phyloP scores from a whole-genome alignment of 2,329 filamentous ascomycete genomes.

The Endoconidiophora polonica region DNA sequence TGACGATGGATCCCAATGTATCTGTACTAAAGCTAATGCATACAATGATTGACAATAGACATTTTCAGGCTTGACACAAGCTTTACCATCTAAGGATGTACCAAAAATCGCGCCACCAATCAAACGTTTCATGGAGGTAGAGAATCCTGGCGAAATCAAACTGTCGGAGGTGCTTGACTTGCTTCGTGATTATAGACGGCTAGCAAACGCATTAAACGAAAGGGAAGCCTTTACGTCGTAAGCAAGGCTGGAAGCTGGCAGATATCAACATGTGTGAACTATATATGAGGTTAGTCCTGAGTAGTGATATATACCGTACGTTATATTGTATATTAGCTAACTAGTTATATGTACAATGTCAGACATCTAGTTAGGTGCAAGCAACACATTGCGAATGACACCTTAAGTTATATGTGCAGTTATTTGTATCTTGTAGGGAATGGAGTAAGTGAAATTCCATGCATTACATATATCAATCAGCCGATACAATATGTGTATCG shows the following conservation, averaged over 20 bases:
- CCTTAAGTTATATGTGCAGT: no score
- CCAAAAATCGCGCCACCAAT: constrained; percentile 48
- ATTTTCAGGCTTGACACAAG: constrained; percentile 41
- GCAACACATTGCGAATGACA: no score
- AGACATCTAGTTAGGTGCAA: no score
- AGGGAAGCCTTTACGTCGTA: constrained; percentile 37
- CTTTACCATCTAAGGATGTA: constrained; percentile 36
- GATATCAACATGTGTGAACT: background rate
- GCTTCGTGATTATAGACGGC: constrained; percentile 55
- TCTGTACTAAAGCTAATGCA: no score
- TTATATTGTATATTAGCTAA: no score
- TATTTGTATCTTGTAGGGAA: no score
- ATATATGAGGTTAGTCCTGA: background rate
- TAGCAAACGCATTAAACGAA: constrained; percentile 48
- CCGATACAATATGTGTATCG: no score
- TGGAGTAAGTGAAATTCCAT: no score
- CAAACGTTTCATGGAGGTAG: constrained; percentile 54
- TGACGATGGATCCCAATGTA: no score
- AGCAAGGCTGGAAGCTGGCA: background rate
- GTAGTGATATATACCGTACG: no score
- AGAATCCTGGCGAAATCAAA: constrained; percentile 52
- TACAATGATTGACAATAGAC: constrained; percentile 24
- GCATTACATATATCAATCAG: no score
- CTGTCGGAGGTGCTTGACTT: constrained; percentile 59
- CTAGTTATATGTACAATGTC: no score